Evolutionary conservation across 2,329 filamentous ascomycete genomes (phyloP).

Genomic region (Verticillium isaacii): DNA sequence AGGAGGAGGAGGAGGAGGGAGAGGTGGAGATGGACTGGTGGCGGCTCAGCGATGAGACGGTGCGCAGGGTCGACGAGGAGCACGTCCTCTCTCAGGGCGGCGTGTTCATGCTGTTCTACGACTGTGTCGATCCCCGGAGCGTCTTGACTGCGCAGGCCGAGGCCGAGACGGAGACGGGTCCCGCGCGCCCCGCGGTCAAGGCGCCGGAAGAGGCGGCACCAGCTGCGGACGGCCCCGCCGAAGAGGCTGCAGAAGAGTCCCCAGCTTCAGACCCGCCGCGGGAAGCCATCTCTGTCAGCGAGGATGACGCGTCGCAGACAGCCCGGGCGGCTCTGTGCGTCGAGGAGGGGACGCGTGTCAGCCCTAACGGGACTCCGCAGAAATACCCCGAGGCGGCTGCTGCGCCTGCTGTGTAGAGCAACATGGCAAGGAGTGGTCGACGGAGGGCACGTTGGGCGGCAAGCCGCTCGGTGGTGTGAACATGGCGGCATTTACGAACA

Average conservation of each 20-base stretch:
- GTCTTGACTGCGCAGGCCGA: constrained; percentile 31
- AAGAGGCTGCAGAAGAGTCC: background rate
- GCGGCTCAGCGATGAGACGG: constrained; percentile 84
- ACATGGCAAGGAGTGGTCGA: background rate
- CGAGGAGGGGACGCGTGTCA: background rate
- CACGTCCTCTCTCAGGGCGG: constrained; percentile 71
- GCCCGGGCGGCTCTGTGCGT: background rate
- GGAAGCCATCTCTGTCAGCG: background rate
- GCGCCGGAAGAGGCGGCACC: background rate
- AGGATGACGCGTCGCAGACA: background rate
- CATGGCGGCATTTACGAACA: background rate
- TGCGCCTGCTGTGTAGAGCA: background rate
- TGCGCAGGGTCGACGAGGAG: constrained; percentile 67
- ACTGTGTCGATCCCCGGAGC: constrained; percentile 56
- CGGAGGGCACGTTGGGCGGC: background rate
- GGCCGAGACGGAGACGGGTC: background rate
- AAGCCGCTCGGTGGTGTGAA: background rate
- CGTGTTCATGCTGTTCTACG: constrained; percentile 98
- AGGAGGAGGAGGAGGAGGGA: constrained; percentile 6
- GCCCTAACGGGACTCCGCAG: background rate
- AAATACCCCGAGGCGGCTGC: background rate
- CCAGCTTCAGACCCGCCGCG: background rate
- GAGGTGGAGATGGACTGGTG: constrained; percentile 65
- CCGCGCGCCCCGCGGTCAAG: no score
- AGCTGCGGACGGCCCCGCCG: background rate